phyloP scores from a whole-genome alignment of 2,329 filamentous ascomycete genomes.

The Polychaeton citri region DNA sequence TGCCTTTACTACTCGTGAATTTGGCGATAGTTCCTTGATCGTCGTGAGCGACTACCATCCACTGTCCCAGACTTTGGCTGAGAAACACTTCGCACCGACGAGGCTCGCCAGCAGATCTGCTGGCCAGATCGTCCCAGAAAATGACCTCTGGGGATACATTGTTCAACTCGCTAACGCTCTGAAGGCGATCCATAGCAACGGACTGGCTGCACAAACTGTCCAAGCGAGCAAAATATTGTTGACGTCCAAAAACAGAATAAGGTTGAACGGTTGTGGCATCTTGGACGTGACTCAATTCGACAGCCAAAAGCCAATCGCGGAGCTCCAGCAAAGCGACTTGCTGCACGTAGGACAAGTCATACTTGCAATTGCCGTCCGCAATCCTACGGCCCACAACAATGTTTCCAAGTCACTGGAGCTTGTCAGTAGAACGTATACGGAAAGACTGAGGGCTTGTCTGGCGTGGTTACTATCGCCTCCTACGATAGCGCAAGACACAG shows the following conservation, averaged over 20 bases:
- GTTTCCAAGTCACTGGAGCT: constrained; percentile 60
- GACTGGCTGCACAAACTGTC: constrained; percentile 73
- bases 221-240: constrained; percentile 80
- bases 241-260: constrained; percentile 79
- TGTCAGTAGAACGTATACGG: constrained; percentile 62
- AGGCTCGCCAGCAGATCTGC: constrained; percentile 6
- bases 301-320: constrained; percentile 49
- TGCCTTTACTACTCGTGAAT: constrained; percentile 83
- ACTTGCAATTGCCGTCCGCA: constrained; percentile 57
- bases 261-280: constrained; percentile 76
- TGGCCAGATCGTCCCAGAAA: constrained; percentile 38
- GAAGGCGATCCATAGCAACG: constrained; percentile 68
- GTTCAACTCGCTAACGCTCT: constrained; percentile 82
- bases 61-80: constrained; percentile 74
- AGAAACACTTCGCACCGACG: constrained; percentile 52
- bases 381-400: constrained; percentile 39
- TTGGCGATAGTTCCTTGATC: constrained; percentile 87
- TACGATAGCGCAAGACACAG: constrained; percentile 5
- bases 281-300: constrained; percentile 83
- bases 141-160: constrained; percentile 79
- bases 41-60: constrained; percentile 92
- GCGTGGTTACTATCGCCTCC: constrained; percentile 66
- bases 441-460: constrained; percentile 65
- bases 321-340: constrained; percentile 81
- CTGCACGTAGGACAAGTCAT: constrained; percentile 72